Evolutionary conservation across 1,139 yeast species (phyloP).

Genomic region (Kodamaea sp.): DNA sequence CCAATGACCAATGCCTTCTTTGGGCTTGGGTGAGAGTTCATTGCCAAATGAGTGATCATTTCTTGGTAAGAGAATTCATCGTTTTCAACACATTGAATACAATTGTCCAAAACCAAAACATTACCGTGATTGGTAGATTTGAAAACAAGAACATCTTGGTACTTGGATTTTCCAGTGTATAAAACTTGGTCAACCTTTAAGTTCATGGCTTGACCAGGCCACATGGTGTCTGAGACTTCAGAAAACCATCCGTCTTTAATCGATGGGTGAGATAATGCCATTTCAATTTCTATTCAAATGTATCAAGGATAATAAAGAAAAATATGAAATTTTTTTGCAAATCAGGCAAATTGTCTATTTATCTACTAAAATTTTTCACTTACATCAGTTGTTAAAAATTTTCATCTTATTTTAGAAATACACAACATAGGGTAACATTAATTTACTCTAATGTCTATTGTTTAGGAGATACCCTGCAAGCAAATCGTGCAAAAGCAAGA

Average conservation of each 20-base stretch:
- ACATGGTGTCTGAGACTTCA: slow-evolving; percentile 81
- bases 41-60: slow-evolving; percentile 87
- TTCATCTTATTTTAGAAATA: too few relatives aligned
- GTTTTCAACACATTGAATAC: slow-evolving; percentile 89
- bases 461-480: too few relatives aligned
- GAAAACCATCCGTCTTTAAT: slow-evolving; percentile 88
- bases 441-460: too few relatives aligned
- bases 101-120: slow-evolving; percentile 85
- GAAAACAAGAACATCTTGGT: slow-evolving; percentile 78
- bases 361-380: too few relatives aligned
- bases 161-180: slow-evolving; percentile 76
- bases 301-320: neutral
- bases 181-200: slow-evolving; percentile 77
- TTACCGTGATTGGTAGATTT: slow-evolving; percentile 87
- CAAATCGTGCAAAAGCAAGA: too few relatives aligned
- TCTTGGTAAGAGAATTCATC: slow-evolving; percentile 95
- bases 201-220: slow-evolving; percentile 96
- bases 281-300: slow-evolving; percentile 1
- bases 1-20: slow-evolving; percentile 87
- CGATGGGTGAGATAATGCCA: slow-evolving; percentile 57
- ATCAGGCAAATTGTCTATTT: neutral
- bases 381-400: too few relatives aligned
- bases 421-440: too few relatives aligned
- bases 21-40: slow-evolving; percentile 89
- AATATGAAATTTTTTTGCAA: neutral